Conservation (phyloP, 2,329 filamentous ascomycete species). For the Fusarium irregulare region DNA sequence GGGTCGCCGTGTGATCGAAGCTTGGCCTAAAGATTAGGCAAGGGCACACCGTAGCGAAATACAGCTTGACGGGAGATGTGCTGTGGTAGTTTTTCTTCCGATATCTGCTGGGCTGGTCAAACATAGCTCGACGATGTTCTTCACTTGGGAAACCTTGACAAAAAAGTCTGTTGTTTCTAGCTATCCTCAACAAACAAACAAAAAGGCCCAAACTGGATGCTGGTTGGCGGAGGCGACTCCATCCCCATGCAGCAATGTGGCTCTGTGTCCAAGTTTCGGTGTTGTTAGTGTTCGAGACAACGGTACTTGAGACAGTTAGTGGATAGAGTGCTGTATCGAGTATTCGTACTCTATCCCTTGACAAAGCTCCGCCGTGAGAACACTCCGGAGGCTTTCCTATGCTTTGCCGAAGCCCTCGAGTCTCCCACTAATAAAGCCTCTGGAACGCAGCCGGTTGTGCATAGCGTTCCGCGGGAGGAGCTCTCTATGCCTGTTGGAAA, state of each 20-base stretch:
- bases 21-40: constrained; percentile 26
- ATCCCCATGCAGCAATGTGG: constrained; percentile 32
- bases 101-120: constrained; percentile 1
- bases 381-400: constrained; percentile 15
- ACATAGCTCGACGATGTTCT: not conserved
- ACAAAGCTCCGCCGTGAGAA: constrained; percentile 10
- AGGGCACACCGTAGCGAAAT: constrained; percentile 29
- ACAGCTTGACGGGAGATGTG: constrained; percentile 17
- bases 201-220: constrained; percentile 14
- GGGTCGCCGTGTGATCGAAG: constrained; percentile 41
- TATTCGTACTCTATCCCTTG: constrained; percentile 30
- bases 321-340: constrained; percentile 12
- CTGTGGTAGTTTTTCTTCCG: constrained; percentile 8
- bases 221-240: constrained; percentile 26
- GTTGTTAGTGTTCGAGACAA: constrained; percentile 33
- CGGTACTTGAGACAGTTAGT: constrained; percentile 28
- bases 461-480: constrained; percentile 28
- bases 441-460: constrained; percentile 35
- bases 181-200: constrained; percentile 11
- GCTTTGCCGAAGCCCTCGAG: constrained; percentile 30
- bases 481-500: constrained; percentile 28
- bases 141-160: not conserved
- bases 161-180: constrained; percentile 8
- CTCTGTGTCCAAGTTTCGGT: constrained; percentile 26
- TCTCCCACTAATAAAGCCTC: constrained; percentile 28